Percentiles rank a stretch among this genome's conserved stretches.
These are phyloP conservation scores for Penicillium flavigenum DNA, from an alignment of 495 filamentous ascomycete genomes.

Conservation along the genomic window DNA sequence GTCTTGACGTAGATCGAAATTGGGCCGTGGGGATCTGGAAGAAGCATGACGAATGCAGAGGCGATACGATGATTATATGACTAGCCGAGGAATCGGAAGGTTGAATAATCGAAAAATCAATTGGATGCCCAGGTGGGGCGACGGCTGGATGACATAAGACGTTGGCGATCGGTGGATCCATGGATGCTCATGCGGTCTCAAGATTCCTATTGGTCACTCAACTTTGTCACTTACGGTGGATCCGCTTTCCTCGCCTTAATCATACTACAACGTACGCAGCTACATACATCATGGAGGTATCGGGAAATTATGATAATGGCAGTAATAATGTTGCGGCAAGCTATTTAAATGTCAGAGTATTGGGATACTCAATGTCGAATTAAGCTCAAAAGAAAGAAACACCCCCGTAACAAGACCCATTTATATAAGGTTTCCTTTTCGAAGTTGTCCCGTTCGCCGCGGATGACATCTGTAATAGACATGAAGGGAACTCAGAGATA, in stretches of 20 bases:
- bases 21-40: constrained; percentile 2
- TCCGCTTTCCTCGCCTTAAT: not conserved
- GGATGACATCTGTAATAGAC: too few species aligned
- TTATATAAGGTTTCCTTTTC: too few species aligned
- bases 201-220: not conserved
- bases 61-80: constrained; percentile 13
- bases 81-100: constrained; percentile 6
- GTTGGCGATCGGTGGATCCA: not conserved
- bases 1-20: not conserved
- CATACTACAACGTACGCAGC: not conserved
- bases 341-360: too few species aligned
- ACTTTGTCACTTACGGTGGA: not conserved
- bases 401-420: too few species aligned
- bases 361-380: too few species aligned
- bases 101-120: constrained; percentile 25
- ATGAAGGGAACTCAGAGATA: too few species aligned
- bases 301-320: too few species aligned
- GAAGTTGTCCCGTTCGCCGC: too few species aligned
- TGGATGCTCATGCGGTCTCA: not conserved
- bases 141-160: not conserved
- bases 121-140: not conserved
- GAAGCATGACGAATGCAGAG: not conserved
- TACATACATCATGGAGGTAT: too few species aligned
- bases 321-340: too few species aligned
- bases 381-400: too few species aligned